These are phyloP conservation scores for Trametes sanguinea DNA, from an alignment of 768 basidiomycete genomes.

Conservation along the genomic window DNA sequence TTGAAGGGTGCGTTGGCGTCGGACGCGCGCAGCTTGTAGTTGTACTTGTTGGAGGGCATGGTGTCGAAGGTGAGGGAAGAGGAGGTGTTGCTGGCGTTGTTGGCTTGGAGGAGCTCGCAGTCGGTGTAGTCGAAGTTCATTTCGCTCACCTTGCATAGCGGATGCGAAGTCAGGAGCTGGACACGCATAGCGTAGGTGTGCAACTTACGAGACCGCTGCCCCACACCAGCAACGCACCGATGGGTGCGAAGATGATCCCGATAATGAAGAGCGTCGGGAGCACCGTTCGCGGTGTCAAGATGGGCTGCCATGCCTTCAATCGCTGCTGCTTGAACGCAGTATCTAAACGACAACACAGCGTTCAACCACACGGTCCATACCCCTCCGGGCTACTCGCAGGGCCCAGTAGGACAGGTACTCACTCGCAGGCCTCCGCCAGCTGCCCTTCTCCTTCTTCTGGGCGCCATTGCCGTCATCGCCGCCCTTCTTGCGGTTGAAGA, in stretches of 20 bases:
- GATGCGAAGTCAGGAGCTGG: background rate
- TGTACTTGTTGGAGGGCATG: conserved; percentile 68
- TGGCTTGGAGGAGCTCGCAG: conserved; percentile 67
- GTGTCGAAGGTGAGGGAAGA: conserved; percentile 42
- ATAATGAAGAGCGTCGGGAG: conserved; percentile 95
- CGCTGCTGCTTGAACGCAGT: conserved; percentile 99
- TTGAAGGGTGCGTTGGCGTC: conserved; percentile 47
- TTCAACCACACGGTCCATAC: background rate
- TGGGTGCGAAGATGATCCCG: conserved; percentile 92
- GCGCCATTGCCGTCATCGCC: conserved; percentile 33
- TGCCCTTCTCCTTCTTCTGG: conserved; percentile 78
- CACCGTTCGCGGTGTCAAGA: conserved; percentile 96
- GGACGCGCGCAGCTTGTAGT: conserved; percentile 67
- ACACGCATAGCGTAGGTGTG: background rate
- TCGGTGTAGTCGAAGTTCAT: conserved; percentile 95
- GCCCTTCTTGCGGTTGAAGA: conserved; percentile 34
- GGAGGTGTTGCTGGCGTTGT: conserved; percentile 36
- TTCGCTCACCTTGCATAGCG: conserved; percentile 68
- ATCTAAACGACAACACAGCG: conserved; percentile 49
- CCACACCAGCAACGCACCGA: conserved; percentile 94
- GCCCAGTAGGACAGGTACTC: conserved; percentile 34
- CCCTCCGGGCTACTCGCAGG: background rate
- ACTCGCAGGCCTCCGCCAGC: conserved; percentile 87
- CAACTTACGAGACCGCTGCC: conserved; percentile 64
- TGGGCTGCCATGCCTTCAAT: conserved; percentile 99